Conservation (phyloP, 495 filamentous ascomycete genomes). For the Penicillium verhagenii region DNA sequence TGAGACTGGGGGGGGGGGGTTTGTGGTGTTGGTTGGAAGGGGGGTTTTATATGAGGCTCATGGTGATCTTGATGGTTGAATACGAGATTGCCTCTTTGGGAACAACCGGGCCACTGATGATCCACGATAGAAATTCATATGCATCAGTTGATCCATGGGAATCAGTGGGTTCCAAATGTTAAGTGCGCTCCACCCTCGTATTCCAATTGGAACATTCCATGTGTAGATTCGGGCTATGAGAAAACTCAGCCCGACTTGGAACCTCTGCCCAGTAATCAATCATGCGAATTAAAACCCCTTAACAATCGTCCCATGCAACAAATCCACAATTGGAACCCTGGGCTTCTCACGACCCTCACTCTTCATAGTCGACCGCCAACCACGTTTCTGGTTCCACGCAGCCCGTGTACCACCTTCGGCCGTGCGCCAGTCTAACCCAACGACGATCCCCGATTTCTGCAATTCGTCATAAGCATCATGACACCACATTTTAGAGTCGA, state of each 20-base stretch:
- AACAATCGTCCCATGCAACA: background rate
- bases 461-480: background rate
- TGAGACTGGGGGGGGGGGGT: no score
- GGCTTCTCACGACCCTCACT: background rate
- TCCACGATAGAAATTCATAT: no score
- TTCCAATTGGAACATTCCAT: no score
- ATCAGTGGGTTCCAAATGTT: background rate
- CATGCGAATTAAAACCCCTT: background rate
- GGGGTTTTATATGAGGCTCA: conserved; percentile 5
- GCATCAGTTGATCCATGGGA: conserved; percentile 12
- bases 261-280: no score
- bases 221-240: no score
- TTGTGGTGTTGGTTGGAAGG: no score
- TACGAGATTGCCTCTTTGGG: conserved; percentile 28
- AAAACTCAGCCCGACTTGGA: no score
- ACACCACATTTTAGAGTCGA: conserved; percentile 1
- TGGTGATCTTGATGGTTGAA: conserved; percentile 5
- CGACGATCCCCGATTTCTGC: background rate
- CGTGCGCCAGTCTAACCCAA: conserved; percentile 2
- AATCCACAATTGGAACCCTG: conserved; percentile 5
- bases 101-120: background rate
- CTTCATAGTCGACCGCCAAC: background rate
- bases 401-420: conserved; percentile 2
- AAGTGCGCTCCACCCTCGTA: background rate
- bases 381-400: background rate